phyloP scores from a whole-genome alignment of 768 basidiomycete genomes.

The Russula vinacea region DNA sequence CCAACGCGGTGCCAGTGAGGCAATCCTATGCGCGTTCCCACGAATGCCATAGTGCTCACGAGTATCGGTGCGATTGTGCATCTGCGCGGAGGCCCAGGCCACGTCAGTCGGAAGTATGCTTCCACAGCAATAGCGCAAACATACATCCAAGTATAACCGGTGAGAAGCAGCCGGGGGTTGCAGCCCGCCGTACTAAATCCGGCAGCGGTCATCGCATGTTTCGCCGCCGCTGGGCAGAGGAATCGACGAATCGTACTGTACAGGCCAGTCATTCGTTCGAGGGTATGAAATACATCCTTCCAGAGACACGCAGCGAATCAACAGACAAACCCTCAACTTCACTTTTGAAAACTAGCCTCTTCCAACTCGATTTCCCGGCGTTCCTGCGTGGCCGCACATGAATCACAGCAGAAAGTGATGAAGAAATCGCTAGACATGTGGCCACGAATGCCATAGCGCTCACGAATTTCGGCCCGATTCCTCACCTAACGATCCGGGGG shows the following conservation, averaged over 20 bases:
- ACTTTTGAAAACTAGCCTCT: conserved; percentile 38
- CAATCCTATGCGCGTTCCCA: neutral
- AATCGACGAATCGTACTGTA: no score
- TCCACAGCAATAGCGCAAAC: no score
- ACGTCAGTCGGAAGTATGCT: neutral
- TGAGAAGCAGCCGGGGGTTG: no score
- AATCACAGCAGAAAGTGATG: neutral
- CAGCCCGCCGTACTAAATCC: conserved; percentile 40
- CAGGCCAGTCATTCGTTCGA: neutral
- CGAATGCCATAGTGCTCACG: conserved; percentile 11
- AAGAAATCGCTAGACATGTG: neutral
- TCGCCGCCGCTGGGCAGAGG: conserved; percentile 41
- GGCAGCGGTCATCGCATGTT: conserved; percentile 37
- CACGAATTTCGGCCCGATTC: conserved; percentile 36
- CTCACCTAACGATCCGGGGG: neutral
- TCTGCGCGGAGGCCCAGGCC: no score
- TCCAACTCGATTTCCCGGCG: conserved; percentile 47
- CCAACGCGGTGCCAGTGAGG: no score
- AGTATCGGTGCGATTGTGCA: conserved; percentile 36
- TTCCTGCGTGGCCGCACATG: conserved; percentile 38
- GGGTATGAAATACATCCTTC: neutral
- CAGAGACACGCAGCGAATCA: neutral
- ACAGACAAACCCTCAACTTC: no score
- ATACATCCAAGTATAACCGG: conserved; percentile 12
- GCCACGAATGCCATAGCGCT: conserved; percentile 9